Evolutionary conservation across 1,284 basidiomycete genomes (phyloP), one percentile per base, ranked within the genome.

Genomic region (Apiotrichum siamense): DNA sequence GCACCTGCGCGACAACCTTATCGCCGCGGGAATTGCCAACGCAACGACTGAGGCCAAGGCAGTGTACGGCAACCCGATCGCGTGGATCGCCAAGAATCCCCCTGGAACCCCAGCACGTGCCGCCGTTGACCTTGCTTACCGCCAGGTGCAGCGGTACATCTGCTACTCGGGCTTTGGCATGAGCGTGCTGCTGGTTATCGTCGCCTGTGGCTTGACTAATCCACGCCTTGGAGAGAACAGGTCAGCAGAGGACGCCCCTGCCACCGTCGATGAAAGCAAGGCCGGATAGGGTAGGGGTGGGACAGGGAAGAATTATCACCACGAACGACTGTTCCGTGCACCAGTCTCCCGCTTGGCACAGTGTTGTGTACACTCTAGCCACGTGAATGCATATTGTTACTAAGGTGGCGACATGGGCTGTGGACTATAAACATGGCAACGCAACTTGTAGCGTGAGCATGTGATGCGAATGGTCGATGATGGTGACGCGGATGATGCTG

Each of bases 31-130:
- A 13, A 23, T 46, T 12, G 36, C 36, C 13, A n/a, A 57, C 38
- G 43, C 39, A 0, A 46, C 52, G 9, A 18, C 31, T 3, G 15
- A 50, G 13, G 56, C 55, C 6, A 24, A 17, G 15, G 39, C 24
- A 10, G 44, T 50, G 6, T 74, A 72, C 50, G 65, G 57, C 18
- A 56, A 63, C 31, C 72, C 73, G 4, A 59, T 72, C 47, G 64
- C 56, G 11, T 65, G 54, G 44, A 60, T 61, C 20, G 38, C 57
- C 29, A 46, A 52, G 24, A 68, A 75, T 59, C 62, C 65, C 11
- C 51, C 65, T 20, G 71, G 70, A 23, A 68, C 69, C 3, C 55
- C 64, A 3, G 67, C 67, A 38, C 61, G 73, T 24, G 47, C 37
- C 13, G 70, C 65, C 4, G 61, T 67, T 33, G 52, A 63, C 27